Percentiles rank a stretch among this genome's conserved stretches.
These are phyloP conservation scores for Saccharomycopsis hybrid DNA, from an alignment of 1,139 yeast genomes.

Conservation along the genomic window DNA sequence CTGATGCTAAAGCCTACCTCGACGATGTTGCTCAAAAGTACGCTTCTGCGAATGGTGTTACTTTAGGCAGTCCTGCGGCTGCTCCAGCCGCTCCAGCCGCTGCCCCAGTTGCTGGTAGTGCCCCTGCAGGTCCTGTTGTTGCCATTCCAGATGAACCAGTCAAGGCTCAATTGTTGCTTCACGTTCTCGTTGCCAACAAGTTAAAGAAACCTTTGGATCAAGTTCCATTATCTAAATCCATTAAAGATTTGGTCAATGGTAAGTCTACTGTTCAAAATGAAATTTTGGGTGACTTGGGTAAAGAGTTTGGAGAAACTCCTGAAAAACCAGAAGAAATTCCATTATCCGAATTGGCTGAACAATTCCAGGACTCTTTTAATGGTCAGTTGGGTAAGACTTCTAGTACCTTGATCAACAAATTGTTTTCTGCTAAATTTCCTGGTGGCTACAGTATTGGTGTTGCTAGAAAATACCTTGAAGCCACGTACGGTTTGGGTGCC, in stretches of 20 bases:
- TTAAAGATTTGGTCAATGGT: conserved; percentile 96
- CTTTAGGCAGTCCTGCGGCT: conserved; percentile 42
- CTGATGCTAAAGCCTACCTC: conserved; percentile 83
- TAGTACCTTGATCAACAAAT: conserved; percentile 77
- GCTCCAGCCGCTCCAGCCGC: conserved; percentile 49
- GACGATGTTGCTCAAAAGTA: conserved; percentile 47
- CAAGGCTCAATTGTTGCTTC: conserved; percentile 74
- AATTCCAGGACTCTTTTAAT: conserved; percentile 81
- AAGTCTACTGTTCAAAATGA: conserved; percentile 98
- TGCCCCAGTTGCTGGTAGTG: conserved; percentile 52
- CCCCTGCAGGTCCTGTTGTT: conserved; percentile 70
- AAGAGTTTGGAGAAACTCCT: conserved; percentile 95
- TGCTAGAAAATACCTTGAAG: conserved; percentile 85
- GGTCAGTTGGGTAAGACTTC: conserved; percentile 95
- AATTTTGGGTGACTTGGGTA: conserved; percentile 95
- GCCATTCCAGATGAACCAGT: conserved; percentile 86
- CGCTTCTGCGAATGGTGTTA: conserved; percentile 37
- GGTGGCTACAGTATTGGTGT: conserved; percentile 94
- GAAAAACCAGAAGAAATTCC: conserved; percentile 99
- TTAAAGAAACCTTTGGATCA: conserved; percentile 85
- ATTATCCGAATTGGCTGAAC: conserved; percentile 88
- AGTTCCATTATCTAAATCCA: conserved; percentile 83
- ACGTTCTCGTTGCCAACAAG: conserved; percentile 90
- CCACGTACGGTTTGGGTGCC: conserved; percentile 84
- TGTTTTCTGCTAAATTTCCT: conserved; percentile 96